Base-by-base conservation (phyloP, 192 early-diverging fungal genomes). In the Backusella circina region DNA sequence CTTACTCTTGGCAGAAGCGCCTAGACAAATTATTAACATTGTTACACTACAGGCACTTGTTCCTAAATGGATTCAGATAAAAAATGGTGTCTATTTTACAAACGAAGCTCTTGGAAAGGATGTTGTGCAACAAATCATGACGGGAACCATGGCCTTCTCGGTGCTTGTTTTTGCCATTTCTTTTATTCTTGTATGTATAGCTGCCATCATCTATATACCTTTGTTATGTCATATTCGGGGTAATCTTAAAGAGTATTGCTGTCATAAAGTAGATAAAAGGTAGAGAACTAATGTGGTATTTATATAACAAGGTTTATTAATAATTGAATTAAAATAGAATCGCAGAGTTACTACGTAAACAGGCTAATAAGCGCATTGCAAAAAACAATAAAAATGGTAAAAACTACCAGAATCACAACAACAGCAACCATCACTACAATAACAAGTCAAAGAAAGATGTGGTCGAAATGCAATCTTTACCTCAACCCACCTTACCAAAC, bases 191-290 rank as follows among this genome's bases (percentile, higher is more conserved):
- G 84, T 94, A 7, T 70, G 90, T 15, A 57, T 82, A n/a, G 94
- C 95, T 13, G 83, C 86, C 21, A 65, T 94, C 50, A 64, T 94
- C 13, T 96, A 96, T 75, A 87, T 96, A 70, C 95, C 95, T 18
- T 82, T 96, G 33, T 72, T 95, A 50, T 90, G 86, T 73, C 88
- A 89, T 74, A 94, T 96, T 67, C 89, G 85, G 37, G 95, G 95
- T 39, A 96, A 95, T 73, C 81, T 96, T 64, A 96, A 96, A 82
- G 95, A 96, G 76, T 96, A 91, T 78, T 94, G 92, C 66, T 94
- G 92, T 67, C 93, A 95, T 84, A 94, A 94, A 82, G 88, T 96
- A 32, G 95, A 96, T 82, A 96, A 96, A 81, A 79, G 95, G 94
- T 94, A 87, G 67, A 2, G 23, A 18, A 32, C 8, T 1, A 65